phyloP scores from a whole-genome alignment of 1,139 yeast species.

The Pichia sp. region DNA sequence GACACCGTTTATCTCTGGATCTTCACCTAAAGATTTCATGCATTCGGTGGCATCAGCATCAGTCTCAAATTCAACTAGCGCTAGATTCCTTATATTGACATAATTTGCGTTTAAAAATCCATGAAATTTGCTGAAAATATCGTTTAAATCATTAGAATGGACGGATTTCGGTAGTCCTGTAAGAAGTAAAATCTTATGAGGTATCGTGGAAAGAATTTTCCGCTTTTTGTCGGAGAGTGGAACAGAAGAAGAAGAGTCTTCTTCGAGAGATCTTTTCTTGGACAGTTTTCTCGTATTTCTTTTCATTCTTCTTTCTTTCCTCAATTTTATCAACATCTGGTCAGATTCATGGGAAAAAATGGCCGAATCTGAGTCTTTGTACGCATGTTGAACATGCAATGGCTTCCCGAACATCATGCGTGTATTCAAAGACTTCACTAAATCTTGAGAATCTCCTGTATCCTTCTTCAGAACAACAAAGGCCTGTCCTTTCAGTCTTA shows the following conservation, averaged over 20 bases:
- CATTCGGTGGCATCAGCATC: slow-evolving; percentile 42
- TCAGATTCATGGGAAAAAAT: slow-evolving; percentile 6
- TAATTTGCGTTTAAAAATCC: slow-evolving; percentile 63
- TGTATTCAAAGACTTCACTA: slow-evolving; percentile 33
- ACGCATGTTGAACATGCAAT: slow-evolving; percentile 38
- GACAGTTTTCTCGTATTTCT: background rate
- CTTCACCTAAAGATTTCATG: slow-evolving; percentile 29
- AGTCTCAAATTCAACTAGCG: slow-evolving; percentile 70
- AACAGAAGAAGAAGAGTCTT: background rate
- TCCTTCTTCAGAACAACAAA: slow-evolving; percentile 53
- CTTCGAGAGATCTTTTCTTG: slow-evolving; percentile 7
- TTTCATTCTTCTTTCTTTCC: slow-evolving; percentile 7
- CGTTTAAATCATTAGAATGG: slow-evolving; percentile 34
- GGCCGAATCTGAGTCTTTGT: slow-evolving; percentile 40
- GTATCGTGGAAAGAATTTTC: slow-evolving; percentile 23
- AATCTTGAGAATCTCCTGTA: slow-evolving; percentile 28
- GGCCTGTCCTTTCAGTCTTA: slow-evolving; percentile 77
- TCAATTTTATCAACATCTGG: background rate
- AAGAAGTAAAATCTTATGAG: slow-evolving; percentile 61
- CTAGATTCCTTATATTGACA: slow-evolving; percentile 61
- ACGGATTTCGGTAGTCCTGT: slow-evolving; percentile 52
- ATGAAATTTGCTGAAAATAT: slow-evolving; percentile 36
- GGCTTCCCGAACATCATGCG: slow-evolving; percentile 45
- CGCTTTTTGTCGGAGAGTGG: background rate
- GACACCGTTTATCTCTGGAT: slow-evolving; percentile 28